phyloP scores from a whole-genome alignment of 202 grass and related monocot genomes.

The Cymbopogon flexuosus region DNA sequence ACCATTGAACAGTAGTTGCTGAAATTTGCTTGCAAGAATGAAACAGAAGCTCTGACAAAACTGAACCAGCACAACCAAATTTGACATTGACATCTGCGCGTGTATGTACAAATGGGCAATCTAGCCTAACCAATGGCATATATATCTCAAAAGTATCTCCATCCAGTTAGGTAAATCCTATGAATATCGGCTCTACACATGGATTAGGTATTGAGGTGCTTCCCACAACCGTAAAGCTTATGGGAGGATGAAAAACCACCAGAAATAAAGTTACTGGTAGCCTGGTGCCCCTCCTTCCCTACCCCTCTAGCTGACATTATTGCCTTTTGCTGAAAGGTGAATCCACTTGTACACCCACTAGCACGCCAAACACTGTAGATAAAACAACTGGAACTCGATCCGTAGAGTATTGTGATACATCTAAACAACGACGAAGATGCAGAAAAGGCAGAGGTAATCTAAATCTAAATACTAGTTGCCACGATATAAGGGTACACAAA shows the following conservation, averaged over 20 bases:
- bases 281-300: not conserved
- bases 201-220: slow-evolving; percentile 31
- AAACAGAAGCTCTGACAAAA: slow-evolving; percentile 12
- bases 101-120: not conserved
- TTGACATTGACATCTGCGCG: not conserved
- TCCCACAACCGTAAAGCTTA: slow-evolving; percentile 35
- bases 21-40: slow-evolving; percentile 11
- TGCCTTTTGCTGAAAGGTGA: slow-evolving; percentile 44
- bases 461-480: not conserved
- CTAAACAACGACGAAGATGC: not conserved
- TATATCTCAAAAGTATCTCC: not conserved
- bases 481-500: not conserved
- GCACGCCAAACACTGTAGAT: slow-evolving; percentile 10
- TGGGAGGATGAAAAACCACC: slow-evolving; percentile 19
- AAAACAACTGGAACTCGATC: not conserved
- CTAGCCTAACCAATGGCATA: not conserved
- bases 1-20: not conserved
- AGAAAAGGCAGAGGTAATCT: not conserved
- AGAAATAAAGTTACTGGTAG: slow-evolving; percentile 34
- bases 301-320: slow-evolving; percentile 24
- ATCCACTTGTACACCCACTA: slow-evolving; percentile 26
- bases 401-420: not conserved
- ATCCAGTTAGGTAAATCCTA: slow-evolving; percentile 33
- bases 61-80: slow-evolving; percentile 10
- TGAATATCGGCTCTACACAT: slow-evolving; percentile 2